Evolutionary conservation across 495 filamentous ascomycete species (phyloP).

Genomic region (Penicillium pulvis): DNA sequence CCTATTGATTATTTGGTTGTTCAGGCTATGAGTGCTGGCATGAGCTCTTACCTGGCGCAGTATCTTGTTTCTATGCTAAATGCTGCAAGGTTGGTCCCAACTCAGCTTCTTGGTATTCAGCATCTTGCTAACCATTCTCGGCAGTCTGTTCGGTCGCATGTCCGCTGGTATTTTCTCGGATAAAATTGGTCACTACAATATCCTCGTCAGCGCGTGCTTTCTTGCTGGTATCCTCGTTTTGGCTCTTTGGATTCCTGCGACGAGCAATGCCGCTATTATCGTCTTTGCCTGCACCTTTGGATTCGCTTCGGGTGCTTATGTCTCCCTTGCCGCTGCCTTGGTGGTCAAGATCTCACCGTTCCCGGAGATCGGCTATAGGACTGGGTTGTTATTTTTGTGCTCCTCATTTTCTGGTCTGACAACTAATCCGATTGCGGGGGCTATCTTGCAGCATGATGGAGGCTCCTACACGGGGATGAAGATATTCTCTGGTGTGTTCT

Average conservation of each 20-base stretch:
- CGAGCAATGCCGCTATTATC: constrained; percentile 26
- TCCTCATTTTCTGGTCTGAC: constrained; percentile 46
- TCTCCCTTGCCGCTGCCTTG: constrained; percentile 29
- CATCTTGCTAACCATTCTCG: neutral
- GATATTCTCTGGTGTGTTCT: constrained; percentile 27
- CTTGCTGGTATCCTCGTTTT: constrained; percentile 30
- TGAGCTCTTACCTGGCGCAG: neutral
- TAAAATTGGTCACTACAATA: constrained; percentile 31
- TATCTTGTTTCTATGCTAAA: neutral
- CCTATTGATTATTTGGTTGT: neutral
- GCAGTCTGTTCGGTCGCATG: constrained; percentile 29
- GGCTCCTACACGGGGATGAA: constrained; percentile 27
- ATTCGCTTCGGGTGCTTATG: constrained; percentile 35
- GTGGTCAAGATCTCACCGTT: constrained; percentile 31
- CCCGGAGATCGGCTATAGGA: constrained; percentile 29
- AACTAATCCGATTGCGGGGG: constrained; percentile 66
- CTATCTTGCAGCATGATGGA: constrained; percentile 21
- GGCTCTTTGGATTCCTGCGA: constrained; percentile 31
- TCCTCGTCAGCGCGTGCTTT: constrained; percentile 25
- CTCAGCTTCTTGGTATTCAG: neutral
- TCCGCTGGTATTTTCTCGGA: constrained; percentile 26
- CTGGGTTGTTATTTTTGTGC: constrained; percentile 23
- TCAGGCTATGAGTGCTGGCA: neutral
- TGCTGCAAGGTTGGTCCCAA: constrained; percentile 2
- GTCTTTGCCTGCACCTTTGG: constrained; percentile 31